A percentile compares a stretch with the other conserved stretches of the same genome.
Evolutionary conservation across 805 yeast species (phyloP).

Genomic region (Kuraishia piskuri): DNA sequence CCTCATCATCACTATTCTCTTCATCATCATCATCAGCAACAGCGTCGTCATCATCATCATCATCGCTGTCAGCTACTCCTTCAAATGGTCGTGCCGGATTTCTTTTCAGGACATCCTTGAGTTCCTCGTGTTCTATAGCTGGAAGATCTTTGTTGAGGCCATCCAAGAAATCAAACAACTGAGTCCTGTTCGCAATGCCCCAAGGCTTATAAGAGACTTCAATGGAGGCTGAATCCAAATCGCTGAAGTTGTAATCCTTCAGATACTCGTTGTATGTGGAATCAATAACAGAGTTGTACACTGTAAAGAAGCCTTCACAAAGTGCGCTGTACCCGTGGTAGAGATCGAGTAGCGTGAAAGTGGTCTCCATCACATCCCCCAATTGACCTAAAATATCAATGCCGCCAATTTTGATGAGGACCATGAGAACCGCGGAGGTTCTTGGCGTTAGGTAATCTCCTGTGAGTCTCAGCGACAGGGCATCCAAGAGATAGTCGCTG

Average conservation of each 20-base stretch:
- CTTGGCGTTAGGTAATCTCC: slow-evolving; percentile 69
- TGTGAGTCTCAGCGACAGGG: slow-evolving; percentile 62
- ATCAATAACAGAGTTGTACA: slow-evolving; percentile 52
- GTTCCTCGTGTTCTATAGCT: slow-evolving; percentile 8
- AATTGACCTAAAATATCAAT: slow-evolving; percentile 52
- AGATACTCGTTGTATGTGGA: slow-evolving; percentile 35
- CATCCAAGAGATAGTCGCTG: slow-evolving; percentile 73
- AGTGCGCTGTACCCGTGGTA: slow-evolving; percentile 76
- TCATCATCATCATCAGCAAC: slow-evolving; percentile 12
- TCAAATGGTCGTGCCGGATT: slow-evolving; percentile 15
- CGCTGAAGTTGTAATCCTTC: slow-evolving; percentile 15
- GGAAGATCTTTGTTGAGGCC: slow-evolving; percentile 19
- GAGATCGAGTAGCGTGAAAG: slow-evolving; percentile 71
- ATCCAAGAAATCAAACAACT: slow-evolving; percentile 35
- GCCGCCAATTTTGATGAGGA: slow-evolving; percentile 67
- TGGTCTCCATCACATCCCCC: slow-evolving; percentile 63
- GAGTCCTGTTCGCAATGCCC: slow-evolving; percentile 42
- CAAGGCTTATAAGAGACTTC: slow-evolving; percentile 38
- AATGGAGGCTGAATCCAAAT: slow-evolving; percentile 7
- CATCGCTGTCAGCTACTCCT: slow-evolving; percentile 26
- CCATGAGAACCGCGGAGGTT: slow-evolving; percentile 59
- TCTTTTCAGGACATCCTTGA: slow-evolving; percentile 13
- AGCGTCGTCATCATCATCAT: slow-evolving; percentile 27
- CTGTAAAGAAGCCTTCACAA: slow-evolving; percentile 64
- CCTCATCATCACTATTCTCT: slow-evolving; percentile 8